Base-by-base conservation (phyloP, 805 yeast genomes). In the Starmerella roubikii region DNA sequence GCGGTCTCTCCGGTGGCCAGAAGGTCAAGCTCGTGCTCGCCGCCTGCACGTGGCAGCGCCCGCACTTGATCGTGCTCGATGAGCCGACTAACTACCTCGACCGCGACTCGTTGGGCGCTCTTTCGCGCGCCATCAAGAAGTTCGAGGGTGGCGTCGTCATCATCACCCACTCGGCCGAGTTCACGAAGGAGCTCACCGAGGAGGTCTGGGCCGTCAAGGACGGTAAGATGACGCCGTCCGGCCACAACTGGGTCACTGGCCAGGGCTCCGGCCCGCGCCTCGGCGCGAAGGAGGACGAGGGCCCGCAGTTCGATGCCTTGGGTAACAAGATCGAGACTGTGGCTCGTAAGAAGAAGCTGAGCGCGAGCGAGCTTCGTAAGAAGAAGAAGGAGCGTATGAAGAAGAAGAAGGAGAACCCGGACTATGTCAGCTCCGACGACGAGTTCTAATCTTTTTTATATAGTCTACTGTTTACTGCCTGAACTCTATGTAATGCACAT, bases 381-480 rank as follows among this genome's bases (percentile, higher is more conserved):
- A 91, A 91, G 95, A 91, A 91, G 96, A 91, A 91, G 94, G 98
- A 91, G 74, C 85, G 99, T 79, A 86, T 91, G 97, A 84, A 81
- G 81, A 91, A 88, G 93, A 91, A 88, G 96, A 91, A 91, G 93
- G 94, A 80, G 69, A 97, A 97, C 76, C 98, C 91, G 65, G 97
- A 91, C 68, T 93, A 91, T 67, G 96, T 85, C 56, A 88, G 97
- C 51, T 91, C 94, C 58, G 95, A 86, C 57, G 98, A 88, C 42
- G 91, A 78, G 57, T 70, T 75, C 53, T 79, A 77, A 72, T 26
- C 30, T 27, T 29, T 29, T 8, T 16, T 29, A 29, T 29, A 29
- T 29, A 29, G 31, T 29, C 15, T 16, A 29, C 15, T 29, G 15
- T 29, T 17, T 15, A 22, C 7, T 22, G 7, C 24, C 7, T 22